Evolutionary conservation across 2,329 filamentous ascomycete genomes (phyloP), one percentile per base, ranked within the genome.

Genomic region (Exophiala viscosa): DNA sequence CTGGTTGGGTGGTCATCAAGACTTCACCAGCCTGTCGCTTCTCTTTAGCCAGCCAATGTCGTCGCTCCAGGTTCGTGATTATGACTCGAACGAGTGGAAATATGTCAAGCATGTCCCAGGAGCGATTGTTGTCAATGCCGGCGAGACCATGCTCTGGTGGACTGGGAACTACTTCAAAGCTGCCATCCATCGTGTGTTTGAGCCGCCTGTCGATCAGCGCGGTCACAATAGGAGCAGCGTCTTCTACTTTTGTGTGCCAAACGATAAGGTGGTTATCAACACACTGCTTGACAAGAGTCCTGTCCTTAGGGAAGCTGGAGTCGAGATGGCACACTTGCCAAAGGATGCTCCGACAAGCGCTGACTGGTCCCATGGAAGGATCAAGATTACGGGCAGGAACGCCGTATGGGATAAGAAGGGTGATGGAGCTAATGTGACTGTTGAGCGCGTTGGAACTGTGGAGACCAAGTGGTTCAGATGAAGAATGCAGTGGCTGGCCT

Each of bases 11-110:
- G 79, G 80, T 0, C 80, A 83, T 59, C 83, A 80, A 0, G 80
- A 84, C 54, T 66, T 83, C 0, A 80, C 79, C 0, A 77, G 76
- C 0, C 69, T 82, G 0, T 83, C 80, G 0, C 67, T 83, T 2
- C 70, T 83, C 0, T 83, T 84, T 69, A 71, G 79, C 0, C 81
- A 83, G 55, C 81, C 80, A 0, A 76, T 83, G 1, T 78, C 79
- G 0, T 79, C 75, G 0, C 69, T 83, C 1, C 80, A 84, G 59
- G 79, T 83, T 20, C 74, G 77, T 1, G 38, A 49, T 14, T 72
- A 73, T n/a, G 66, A 72, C 0, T 69, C 73, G 0, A 71, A 71
- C 1, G 53, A 74, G 2, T 80, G 78, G 77, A 79, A 75, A 35
- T 80, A 72, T 67, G 76, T 77, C 0, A 70, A 70, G 15, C 73